Percentiles rank a stretch among this genome's conserved stretches.
phyloP scores from a whole-genome alignment of 192 early-diverging fungal genomes.

The Coemansia brasiliensis region DNA sequence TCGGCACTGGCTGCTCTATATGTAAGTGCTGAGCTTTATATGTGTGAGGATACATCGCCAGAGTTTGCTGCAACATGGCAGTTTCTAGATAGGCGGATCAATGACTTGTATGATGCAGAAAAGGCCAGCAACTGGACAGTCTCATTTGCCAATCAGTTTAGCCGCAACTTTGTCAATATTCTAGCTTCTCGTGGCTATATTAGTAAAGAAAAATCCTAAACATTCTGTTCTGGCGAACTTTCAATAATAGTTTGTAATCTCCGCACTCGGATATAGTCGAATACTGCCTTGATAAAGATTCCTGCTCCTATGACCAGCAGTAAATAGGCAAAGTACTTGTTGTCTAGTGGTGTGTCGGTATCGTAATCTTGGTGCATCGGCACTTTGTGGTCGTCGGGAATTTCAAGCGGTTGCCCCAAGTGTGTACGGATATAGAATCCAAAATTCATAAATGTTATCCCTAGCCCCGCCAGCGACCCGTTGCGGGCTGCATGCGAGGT shows the following conservation, averaged over 20 bases:
- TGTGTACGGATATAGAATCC: conserved; percentile 70
- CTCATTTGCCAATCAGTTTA: conserved; percentile 33
- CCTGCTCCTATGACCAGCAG: conserved; percentile 74
- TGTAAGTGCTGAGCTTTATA: conserved; percentile 85
- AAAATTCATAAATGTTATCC: conserved; percentile 78
- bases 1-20: conserved; percentile 80
- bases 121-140: conserved; percentile 14
- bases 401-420: conserved; percentile 30
- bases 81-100: conserved; percentile 80
- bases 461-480: conserved; percentile 76
- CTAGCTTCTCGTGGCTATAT: conserved; percentile 36
- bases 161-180: conserved; percentile 50
- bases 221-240: conserved; percentile 57
- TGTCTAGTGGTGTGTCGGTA: conserved; percentile 56
- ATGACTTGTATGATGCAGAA: conserved; percentile 65
- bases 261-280: conserved; percentile 73
- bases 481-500: conserved; percentile 87
- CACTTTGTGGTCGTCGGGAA: conserved; percentile 11
- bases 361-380: conserved; percentile 11
- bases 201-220: conserved; percentile 9
- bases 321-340: conserved; percentile 68
- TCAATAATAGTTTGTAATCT: conserved; percentile 70
- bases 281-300: conserved; percentile 69
- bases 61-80: conserved; percentile 68
- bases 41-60: conserved; percentile 86